Base-by-base conservation (phyloP, 805 yeast species). In the Debaryomyces prosopidis region DNA sequence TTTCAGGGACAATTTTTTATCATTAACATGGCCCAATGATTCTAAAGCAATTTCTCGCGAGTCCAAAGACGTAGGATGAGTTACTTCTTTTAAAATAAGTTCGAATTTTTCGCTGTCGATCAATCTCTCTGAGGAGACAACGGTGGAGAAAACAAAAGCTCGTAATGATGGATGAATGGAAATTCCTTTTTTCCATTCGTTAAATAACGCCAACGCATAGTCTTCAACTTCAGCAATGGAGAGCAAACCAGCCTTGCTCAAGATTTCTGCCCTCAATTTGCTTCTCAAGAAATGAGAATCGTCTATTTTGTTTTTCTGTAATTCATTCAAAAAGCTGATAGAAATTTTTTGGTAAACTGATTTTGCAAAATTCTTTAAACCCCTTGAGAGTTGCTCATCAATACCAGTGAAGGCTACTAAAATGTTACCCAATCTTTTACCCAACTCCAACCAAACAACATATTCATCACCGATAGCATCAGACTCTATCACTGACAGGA, bases 381-480 rank as follows among this genome's bases (percentile, higher is more conserved):
- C 65, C 16, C 54, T 40, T 1, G 52, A 44, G 3, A 69, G 50
- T 15, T 56, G 50, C 17, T 56, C 60, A 34, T 54, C 52, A 15
- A 43, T 51, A 7, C 50, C 53, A 0, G 62, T 49, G 47, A 69
- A 75, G 54, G 75, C 77, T 1, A 68, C 58, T 28, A 61, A 51
- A 20, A 79, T 57, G 18, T 58, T 53, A 15, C 55, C 56, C 34
- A 82, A 56, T 16, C 79, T 60, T 27, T 68, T 65, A 18, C 73
- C 60, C 36, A 82, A 66, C 55, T 80, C 83, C 18, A 65, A 60
- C 88, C 89, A 83, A 38, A 80, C 82, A 39, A 75, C 71, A 50
- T 65, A 72, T 32, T 71, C 70, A 4, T 60, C 55, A 47, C 70
- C 75, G 30, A 66, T 45, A 17, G 48, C 54, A 19, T 54, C 46